Conservation (phyloP, 139 green algal species). For the Tetratostichococcus sp. region DNA sequence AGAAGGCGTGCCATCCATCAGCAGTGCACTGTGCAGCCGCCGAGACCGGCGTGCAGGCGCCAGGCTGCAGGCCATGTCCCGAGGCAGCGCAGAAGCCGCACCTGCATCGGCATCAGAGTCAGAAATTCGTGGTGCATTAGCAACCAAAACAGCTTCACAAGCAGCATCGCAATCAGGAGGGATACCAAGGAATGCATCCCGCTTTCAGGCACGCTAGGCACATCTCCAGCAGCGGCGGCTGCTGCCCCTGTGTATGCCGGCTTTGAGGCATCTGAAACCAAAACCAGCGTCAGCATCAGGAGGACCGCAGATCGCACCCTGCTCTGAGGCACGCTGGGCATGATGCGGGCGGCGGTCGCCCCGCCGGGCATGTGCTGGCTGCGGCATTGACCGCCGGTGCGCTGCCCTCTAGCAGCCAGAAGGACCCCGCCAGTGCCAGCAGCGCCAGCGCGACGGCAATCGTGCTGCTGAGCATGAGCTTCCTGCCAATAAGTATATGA, state of each 20-base stretch:
- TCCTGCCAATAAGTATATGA: slow-evolving; percentile 18
- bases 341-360: background rate
- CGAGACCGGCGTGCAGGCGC: slow-evolving; percentile 25
- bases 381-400: slow-evolving; percentile 27
- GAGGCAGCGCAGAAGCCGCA: slow-evolving; percentile 38
- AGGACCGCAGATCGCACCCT: too few species aligned
- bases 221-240: too few species aligned
- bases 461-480: slow-evolving; percentile 50
- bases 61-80: slow-evolving; percentile 13
- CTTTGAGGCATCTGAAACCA: too few species aligned
- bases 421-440: slow-evolving; percentile 29
- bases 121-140: too few species aligned
- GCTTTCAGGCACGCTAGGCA: too few species aligned
- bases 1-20: slow-evolving; percentile 9
- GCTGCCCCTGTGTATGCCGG: too few species aligned
- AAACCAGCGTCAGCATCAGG: too few species aligned
- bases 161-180: too few species aligned
- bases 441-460: slow-evolving; percentile 37
- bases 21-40: background rate
- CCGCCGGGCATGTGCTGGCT: background rate
- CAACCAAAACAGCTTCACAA: too few species aligned
- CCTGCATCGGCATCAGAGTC: background rate
- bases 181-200: too few species aligned
- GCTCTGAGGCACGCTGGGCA: slow-evolving; percentile 24
- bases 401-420: slow-evolving; percentile 26